These are phyloP conservation scores for Kwoniella dejecticola DNA, from an alignment of 768 basidiomycete species.

Conservation along the genomic window DNA sequence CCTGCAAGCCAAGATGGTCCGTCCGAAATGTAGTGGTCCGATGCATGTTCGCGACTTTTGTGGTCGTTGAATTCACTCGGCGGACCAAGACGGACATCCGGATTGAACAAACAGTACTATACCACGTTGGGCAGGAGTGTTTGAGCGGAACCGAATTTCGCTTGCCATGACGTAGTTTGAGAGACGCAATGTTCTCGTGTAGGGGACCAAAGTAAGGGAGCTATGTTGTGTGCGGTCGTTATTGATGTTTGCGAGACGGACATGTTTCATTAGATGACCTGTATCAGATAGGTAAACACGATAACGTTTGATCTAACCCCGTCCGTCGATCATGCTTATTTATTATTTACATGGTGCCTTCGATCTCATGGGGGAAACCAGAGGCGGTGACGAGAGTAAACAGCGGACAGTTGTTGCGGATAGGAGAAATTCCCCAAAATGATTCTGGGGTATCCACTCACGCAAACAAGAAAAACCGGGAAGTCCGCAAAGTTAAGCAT, in stretches of 20 bases:
- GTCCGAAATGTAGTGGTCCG: too few species aligned
- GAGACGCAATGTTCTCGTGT: not conserved
- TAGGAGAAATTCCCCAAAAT: slow-evolving; percentile 3
- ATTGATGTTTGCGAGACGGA: too few species aligned
- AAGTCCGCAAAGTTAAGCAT: not conserved
- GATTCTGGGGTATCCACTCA: slow-evolving; percentile 6
- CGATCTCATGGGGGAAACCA: not conserved
- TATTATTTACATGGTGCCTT: not conserved
- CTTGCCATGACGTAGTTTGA: not conserved
- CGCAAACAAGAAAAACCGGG: not conserved
- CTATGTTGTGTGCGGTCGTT: not conserved
- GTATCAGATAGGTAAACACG: not conserved
- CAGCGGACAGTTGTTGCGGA: slow-evolving; percentile 1
- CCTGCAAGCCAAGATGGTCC: not conserved
- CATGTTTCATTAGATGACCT: not conserved
- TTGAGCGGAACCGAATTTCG: not conserved
- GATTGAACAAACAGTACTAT: too few species aligned
- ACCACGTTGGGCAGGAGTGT: slow-evolving; percentile 8
- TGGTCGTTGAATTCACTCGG: too few species aligned
- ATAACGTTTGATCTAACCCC: slow-evolving; percentile 6
- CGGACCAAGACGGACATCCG: too few species aligned
- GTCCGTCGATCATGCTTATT: slow-evolving; percentile 5
- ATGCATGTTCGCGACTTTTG: too few species aligned
- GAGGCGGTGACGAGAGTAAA: not conserved
- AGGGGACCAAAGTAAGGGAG: not conserved